Conservation (phyloP, 306 rosid species). For the Quercus gilva region DNA sequence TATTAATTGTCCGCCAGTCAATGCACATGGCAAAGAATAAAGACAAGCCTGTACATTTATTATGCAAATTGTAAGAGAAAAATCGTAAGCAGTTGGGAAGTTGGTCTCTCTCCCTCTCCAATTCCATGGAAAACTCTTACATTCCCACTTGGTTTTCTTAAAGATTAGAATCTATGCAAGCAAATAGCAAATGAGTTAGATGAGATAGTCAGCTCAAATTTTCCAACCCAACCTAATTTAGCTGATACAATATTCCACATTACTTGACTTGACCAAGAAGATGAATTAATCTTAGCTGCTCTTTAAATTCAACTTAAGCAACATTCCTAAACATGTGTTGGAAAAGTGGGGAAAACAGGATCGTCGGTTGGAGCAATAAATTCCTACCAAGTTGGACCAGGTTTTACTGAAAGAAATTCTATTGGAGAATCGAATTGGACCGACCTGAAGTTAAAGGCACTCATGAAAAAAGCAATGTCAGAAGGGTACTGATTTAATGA, state of each 20-base stretch:
- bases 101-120: constrained; percentile 3
- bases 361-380: background rate
- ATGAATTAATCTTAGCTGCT: too few relatives aligned
- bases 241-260: too few relatives aligned
- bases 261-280: too few relatives aligned
- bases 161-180: background rate
- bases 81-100: constrained; percentile 5
- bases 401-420: background rate
- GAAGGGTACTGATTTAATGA: background rate
- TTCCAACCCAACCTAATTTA: too few relatives aligned
- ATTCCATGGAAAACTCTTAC: background rate
- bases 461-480: background rate
- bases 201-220: too few relatives aligned
- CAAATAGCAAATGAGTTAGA: too few relatives aligned
- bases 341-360: background rate
- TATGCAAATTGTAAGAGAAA: constrained; percentile 1
- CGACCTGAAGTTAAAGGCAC: background rate
- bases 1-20: too few relatives aligned
- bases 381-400: background rate
- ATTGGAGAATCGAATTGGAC: background rate
- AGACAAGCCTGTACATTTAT: background rate
- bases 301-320: background rate
- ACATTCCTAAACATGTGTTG: background rate
- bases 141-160: background rate
- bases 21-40: background rate